phyloP scores from a whole-genome alignment of 2,329 filamentous ascomycete species.

The Iodosphaeria phyllophila region DNA sequence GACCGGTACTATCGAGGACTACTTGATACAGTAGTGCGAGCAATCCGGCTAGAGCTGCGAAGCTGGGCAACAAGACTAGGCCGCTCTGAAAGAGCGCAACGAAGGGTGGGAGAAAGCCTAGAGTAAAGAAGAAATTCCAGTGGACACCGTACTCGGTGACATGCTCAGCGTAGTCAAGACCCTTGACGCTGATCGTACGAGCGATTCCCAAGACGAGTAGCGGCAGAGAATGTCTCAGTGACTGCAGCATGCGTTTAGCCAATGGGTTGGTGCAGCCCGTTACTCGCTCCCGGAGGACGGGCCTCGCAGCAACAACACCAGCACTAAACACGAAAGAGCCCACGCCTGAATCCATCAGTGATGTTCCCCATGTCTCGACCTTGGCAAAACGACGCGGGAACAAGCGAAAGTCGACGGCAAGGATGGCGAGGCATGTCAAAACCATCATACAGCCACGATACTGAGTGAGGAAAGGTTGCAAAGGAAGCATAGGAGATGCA shows the following conservation, averaged over 20 bases:
- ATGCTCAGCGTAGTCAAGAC: conserved; percentile 89
- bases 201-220: conserved; percentile 64
- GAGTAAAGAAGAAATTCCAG: conserved; percentile 99
- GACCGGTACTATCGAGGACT: conserved; percentile 52
- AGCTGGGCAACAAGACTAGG: conserved; percentile 54
- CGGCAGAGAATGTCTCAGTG: conserved; percentile 66
- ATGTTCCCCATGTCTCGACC: conserved; percentile 98
- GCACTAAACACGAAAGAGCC: conserved; percentile 94
- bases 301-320: conserved; percentile 74
- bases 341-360: conserved; percentile 95
- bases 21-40: conserved; percentile 56
- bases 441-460: conserved; percentile 89
- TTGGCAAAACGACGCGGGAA: conserved; percentile 94
- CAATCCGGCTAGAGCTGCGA: conserved; percentile 53
- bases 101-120: conserved; percentile 76
- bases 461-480: conserved; percentile 81
- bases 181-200: conserved; percentile 77
- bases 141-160: conserved; percentile 95
- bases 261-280: conserved; percentile 30
- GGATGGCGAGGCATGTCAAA: conserved; percentile 72
- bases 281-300: conserved; percentile 52
- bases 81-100: conserved; percentile 65
- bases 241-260: conserved; percentile 38
- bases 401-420: conserved; percentile 89
- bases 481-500: conserved; percentile 49